Conservation (phyloP, 2,329 filamentous ascomycete species). For the Microcera coccophila region DNA sequence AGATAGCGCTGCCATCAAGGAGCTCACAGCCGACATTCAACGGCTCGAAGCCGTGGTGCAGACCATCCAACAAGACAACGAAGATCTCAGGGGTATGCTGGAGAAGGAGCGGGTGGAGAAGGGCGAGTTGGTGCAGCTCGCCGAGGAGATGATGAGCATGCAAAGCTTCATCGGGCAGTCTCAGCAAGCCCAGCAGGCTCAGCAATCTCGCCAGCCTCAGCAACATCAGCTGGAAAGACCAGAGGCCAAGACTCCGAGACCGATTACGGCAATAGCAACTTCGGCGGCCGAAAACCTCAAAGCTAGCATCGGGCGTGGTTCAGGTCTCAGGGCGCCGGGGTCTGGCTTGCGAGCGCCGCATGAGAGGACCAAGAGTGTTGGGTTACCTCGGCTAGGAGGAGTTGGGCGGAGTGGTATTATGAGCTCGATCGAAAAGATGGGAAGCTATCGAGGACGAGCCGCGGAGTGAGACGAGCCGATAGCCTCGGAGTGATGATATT, state of each 20-base stretch:
- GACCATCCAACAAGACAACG: slow-evolving; percentile 67
- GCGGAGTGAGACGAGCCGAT: slow-evolving; percentile 19
- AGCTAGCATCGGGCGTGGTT: slow-evolving; percentile 52
- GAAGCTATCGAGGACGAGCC: slow-evolving; percentile 52
- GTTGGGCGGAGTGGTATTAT: slow-evolving; percentile 65
- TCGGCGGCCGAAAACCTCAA: slow-evolving; percentile 21
- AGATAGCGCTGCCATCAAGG: slow-evolving; percentile 63
- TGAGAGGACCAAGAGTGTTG: slow-evolving; percentile 44
- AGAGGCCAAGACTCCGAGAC: slow-evolving; percentile 34
- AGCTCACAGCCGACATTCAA: slow-evolving; percentile 69
- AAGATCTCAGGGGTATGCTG: slow-evolving; percentile 59
- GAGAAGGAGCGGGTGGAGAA: slow-evolving; percentile 77
- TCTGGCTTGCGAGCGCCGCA: slow-evolving; percentile 42
- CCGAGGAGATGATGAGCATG: slow-evolving; percentile 79
- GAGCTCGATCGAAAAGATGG: slow-evolving; percentile 86
- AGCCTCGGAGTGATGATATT: background rate
- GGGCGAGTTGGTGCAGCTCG: slow-evolving; percentile 74
- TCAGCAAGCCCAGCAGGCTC: too few relatives aligned
- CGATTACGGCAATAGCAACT: slow-evolving; percentile 6
- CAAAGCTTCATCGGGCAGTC: slow-evolving; percentile 43
- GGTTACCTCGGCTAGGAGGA: slow-evolving; percentile 48
- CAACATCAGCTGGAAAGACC: slow-evolving; percentile 20
- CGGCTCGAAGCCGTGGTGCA: slow-evolving; percentile 70
- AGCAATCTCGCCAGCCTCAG: too few relatives aligned
- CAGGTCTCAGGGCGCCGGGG: slow-evolving; percentile 59